phyloP scores from a whole-genome alignment of 306 rosid species.

The Cucumis melo region DNA sequence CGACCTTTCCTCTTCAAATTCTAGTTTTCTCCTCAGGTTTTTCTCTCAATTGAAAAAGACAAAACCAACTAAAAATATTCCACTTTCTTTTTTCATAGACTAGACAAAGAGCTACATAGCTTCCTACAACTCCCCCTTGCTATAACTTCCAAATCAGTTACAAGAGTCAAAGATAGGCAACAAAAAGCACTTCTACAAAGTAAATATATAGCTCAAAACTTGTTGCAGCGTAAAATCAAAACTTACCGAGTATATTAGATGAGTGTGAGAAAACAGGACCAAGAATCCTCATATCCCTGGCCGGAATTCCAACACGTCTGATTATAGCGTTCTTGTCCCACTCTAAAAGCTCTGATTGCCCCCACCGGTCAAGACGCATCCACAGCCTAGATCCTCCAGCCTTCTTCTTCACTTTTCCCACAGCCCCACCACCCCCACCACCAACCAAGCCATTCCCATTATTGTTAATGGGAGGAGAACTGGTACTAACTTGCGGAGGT shows the following conservation, averaged over 20 bases:
- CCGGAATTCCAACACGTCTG: constrained; percentile 65
- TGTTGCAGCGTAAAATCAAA: not conserved
- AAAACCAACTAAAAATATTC: not conserved
- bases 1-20: not conserved
- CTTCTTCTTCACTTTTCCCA: constrained; percentile 68
- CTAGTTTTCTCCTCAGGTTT: not conserved
- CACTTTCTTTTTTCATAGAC: not conserved
- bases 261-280: constrained; percentile 96
- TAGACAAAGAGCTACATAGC: not conserved
- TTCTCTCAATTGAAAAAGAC: not conserved
- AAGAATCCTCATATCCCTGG: constrained; percentile 72
- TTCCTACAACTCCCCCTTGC: not conserved
- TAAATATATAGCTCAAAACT: not conserved
- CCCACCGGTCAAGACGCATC: constrained; percentile 76
- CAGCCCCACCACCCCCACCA: constrained; percentile 8
- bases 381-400: constrained; percentile 70
- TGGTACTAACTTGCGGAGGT: not conserved
- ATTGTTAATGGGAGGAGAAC: constrained; percentile 16
- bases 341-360: constrained; percentile 67
- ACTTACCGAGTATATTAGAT: constrained; percentile 80
- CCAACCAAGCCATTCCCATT: not conserved
- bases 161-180: not conserved
- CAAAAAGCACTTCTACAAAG: not conserved
- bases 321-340: constrained; percentile 73
- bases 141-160: not conserved